Evolutionary conservation across 257 asterid species (phyloP).

Genomic region (Nicotiana knightiana): DNA sequence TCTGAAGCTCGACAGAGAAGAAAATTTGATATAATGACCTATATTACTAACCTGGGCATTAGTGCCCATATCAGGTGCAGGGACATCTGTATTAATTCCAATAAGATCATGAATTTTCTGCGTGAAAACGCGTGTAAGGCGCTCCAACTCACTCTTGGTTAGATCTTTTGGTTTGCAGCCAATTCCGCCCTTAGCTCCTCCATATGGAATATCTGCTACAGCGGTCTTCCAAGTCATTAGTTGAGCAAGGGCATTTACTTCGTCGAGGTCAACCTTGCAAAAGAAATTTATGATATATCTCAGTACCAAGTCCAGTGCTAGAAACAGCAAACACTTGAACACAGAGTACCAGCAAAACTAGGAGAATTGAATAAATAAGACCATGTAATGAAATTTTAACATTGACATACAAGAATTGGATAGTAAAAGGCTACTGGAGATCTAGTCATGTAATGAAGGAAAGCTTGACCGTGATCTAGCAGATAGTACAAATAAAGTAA

Average conservation of each 20-base stretch:
- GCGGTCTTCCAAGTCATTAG: conserved; percentile 99
- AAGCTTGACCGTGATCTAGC: not conserved
- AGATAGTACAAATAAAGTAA: not conserved
- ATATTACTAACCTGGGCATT: conserved; percentile 71
- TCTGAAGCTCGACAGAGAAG: not conserved
- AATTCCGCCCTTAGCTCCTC: conserved; percentile 99
- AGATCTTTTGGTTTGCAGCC: conserved; percentile 89
- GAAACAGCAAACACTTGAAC: not conserved
- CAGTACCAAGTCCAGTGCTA: not conserved
- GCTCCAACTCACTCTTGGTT: conserved; percentile 78
- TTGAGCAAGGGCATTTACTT: conserved; percentile 98
- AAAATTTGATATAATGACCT: not conserved
- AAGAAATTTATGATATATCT: conserved; percentile 11
- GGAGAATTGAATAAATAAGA: not conserved
- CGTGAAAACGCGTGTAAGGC: conserved; percentile 93
- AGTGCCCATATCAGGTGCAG: conserved; percentile 99
- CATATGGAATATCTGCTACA: conserved; percentile 88
- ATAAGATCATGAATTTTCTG: conserved; percentile 96
- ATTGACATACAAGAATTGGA: not conserved
- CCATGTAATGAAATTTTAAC: not conserved
- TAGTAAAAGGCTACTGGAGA: not conserved
- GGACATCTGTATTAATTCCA: conserved; percentile 86
- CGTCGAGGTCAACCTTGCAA: conserved; percentile 84
- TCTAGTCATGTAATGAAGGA: not conserved
- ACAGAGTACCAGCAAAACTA: not conserved